phyloP scores from a whole-genome alignment of 345 rosid species.

The Anacardium occidentale region DNA sequence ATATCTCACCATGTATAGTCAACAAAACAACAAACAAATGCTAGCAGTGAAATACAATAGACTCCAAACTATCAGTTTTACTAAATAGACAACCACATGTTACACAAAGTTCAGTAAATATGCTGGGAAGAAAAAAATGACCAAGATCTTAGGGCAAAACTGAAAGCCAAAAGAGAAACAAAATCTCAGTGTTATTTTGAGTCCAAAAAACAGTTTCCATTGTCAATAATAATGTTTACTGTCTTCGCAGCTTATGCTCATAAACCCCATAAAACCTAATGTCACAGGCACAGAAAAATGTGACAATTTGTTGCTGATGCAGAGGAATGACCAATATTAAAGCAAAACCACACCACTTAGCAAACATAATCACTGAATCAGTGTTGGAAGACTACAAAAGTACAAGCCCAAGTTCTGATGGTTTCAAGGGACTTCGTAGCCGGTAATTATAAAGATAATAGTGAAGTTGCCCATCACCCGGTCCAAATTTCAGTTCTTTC shows the following conservation, averaged over 20 bases:
- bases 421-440: conserved; percentile 47
- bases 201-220: conserved; percentile 18
- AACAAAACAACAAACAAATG: neutral
- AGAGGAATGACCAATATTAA: conserved; percentile 8
- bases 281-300: conserved; percentile 15
- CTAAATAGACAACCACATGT: neutral
- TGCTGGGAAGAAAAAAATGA: neutral
- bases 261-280: neutral
- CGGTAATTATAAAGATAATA: conserved; percentile 87
- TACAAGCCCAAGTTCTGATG: conserved; percentile 86
- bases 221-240: conserved; percentile 4
- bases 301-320: conserved; percentile 14
- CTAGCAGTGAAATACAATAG: neutral
- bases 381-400: conserved; percentile 48
- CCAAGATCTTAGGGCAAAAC: neutral
- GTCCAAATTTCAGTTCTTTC: conserved; percentile 88
- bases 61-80: neutral
- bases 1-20: too few species aligned
- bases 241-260: conserved; percentile 3
- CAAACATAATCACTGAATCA: conserved; percentile 14
- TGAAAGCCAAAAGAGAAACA: neutral
- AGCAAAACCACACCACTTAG: conserved; percentile 10
- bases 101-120: neutral
- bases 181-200: conserved; percentile 19
- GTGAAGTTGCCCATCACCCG: conserved; percentile 94